phyloP scores from a whole-genome alignment of 1,284 basidiomycete genomes.

The Peniophora sp. region DNA sequence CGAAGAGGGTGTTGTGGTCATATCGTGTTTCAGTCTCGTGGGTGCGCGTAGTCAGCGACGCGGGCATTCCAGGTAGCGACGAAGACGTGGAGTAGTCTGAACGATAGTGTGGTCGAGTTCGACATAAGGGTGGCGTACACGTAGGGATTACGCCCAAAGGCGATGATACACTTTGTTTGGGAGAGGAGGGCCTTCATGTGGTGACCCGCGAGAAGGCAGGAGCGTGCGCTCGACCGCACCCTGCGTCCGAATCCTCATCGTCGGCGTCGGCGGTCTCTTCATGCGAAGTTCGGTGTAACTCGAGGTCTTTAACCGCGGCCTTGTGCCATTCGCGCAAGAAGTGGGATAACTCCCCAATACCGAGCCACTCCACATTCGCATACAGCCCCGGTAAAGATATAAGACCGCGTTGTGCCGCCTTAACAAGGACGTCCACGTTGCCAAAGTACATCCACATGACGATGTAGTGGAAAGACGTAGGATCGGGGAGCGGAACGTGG shows the following conservation, averaged over 20 bases:
- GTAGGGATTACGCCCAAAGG: no score
- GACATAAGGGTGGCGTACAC: no score
- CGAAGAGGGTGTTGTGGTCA: no score
- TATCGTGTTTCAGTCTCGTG: no score
- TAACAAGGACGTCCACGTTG: conserved; percentile 13
- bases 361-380: neutral
- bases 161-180: no score
- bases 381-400: neutral
- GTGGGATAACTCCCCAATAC: neutral
- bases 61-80: no score
- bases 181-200: no score
- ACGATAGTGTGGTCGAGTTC: no score
- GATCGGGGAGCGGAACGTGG: conserved; percentile 73
- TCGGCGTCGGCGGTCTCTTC: neutral
- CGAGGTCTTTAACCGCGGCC: neutral
- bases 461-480: conserved; percentile 60
- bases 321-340: neutral
- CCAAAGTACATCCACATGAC: conserved; percentile 78
- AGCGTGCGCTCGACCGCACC: no score
- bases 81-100: no score
- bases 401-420: neutral
- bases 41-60: no score
- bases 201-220: no score
- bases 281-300: neutral
- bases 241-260: neutral